These are phyloP conservation scores for Bacidia rubella DNA, from an alignment of 495 filamentous ascomycete genomes.

Conservation along the genomic window DNA sequence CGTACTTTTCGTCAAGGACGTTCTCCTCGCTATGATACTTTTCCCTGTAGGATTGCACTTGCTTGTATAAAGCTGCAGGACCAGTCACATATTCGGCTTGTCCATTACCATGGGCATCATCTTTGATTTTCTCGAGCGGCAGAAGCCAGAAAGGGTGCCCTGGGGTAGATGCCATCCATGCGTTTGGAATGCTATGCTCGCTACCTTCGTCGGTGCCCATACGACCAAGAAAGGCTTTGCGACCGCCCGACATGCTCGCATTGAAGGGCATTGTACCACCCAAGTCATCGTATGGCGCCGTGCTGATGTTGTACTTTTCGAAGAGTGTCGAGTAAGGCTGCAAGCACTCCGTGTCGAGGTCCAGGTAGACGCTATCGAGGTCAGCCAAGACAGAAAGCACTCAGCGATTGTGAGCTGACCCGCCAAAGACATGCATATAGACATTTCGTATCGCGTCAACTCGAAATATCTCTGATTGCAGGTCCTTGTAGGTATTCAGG, in stretches of 20 bases:
- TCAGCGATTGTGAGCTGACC: constrained; percentile 1
- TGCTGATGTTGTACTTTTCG: constrained; percentile 9
- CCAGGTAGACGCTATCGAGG: constrained; percentile 14
- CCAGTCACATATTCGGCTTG: constrained; percentile 11
- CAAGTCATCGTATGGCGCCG: constrained; percentile 1
- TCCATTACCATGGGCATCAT: background rate
- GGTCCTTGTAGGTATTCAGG: constrained; percentile 9
- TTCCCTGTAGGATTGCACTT: constrained; percentile 6
- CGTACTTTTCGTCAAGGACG: constrained; percentile 11
- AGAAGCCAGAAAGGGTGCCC: constrained; percentile 18
- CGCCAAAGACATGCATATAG: constrained; percentile 19
- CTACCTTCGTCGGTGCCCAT: constrained; percentile 16
- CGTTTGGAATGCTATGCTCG: constrained; percentile 17
- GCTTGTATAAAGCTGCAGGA: constrained; percentile 6
- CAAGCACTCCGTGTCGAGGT: constrained; percentile 19
- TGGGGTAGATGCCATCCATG: constrained; percentile 18
- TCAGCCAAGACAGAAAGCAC: background rate
- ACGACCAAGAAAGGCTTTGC: constrained; percentile 16
- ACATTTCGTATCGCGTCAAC: constrained; percentile 14
- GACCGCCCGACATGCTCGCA: background rate
- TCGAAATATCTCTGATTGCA: constrained; percentile 15
- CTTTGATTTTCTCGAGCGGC: constrained; percentile 5
- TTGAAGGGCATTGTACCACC: background rate
- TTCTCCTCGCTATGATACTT: constrained; percentile 3
- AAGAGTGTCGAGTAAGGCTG: constrained; percentile 11